Evolutionary conservation across 148 eudicot genomes (phyloP).

Genomic region (Chenopodium formosanum): DNA sequence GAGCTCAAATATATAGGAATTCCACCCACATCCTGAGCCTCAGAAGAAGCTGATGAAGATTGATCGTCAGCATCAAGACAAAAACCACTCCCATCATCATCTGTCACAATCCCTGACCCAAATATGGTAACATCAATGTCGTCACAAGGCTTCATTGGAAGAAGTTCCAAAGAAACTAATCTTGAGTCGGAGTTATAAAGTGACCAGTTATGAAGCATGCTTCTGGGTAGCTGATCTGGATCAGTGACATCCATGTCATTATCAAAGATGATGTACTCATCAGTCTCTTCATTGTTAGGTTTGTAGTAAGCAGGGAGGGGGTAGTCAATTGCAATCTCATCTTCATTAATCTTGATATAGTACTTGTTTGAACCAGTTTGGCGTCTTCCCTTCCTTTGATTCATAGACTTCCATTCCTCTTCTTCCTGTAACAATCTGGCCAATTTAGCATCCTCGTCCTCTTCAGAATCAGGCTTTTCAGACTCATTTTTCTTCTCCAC

Average conservation of each 20-base stretch:
- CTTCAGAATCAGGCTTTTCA: constrained; percentile 36
- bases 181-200: constrained; percentile 89
- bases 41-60: constrained; percentile 53
- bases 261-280: constrained; percentile 80
- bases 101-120: constrained; percentile 86
- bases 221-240: constrained; percentile 71
- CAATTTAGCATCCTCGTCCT: constrained; percentile 67
- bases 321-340: constrained; percentile 94
- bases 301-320: constrained; percentile 90
- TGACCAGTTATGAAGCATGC: constrained; percentile 97
- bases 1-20: constrained; percentile 51
- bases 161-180: constrained; percentile 83
- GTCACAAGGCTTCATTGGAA: constrained; percentile 97
- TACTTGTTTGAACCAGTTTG: constrained; percentile 49
- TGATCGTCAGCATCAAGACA: constrained; percentile 57
- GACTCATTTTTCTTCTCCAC: constrained; percentile 33
- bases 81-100: constrained; percentile 90
- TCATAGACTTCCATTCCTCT: constrained; percentile 76
- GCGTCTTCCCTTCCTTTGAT: constrained; percentile 57
- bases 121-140: constrained; percentile 88
- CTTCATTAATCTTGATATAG: constrained; percentile 92
- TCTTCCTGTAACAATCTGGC: constrained; percentile 86
- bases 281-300: constrained; percentile 68
- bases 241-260: constrained; percentile 51
- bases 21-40: constrained; percentile 35